Base-by-base conservation (phyloP, 352 stramenopile genomes). In the Phytophthora constricta region DNA sequence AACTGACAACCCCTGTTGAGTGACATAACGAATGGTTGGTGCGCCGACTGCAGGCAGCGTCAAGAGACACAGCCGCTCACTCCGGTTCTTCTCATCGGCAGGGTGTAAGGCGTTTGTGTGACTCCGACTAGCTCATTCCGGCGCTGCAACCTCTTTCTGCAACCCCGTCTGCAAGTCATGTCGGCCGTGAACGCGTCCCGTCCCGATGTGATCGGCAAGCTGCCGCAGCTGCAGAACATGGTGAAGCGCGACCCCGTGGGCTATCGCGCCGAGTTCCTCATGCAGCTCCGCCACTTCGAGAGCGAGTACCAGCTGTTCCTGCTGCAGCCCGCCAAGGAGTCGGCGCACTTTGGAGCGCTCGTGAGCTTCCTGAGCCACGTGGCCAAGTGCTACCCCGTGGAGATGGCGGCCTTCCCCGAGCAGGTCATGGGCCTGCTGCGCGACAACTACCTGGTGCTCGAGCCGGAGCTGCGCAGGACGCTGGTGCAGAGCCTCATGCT, bases 161-260 rank as follows among this genome's bases (percentile, higher is more conserved):
- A 33, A 17, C 7, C 16, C n/a, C 28, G n/a, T 27, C 14, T 3
- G 31, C 27, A 14, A 62, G 66, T 25, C 27, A 93, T 90, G 82
- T 65, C 78, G 58, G 73, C 76, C n/a, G 74, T 93, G 53, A 91
- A 90, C 55, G 87, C 83, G 54, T 93, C 85, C 25, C 81, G 88
- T 28, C 84, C 86, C 62, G 87, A 96, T 79, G 84, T 96, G 83
- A 90, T 95, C 70, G 86, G 82, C 72, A 96, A 97, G 82, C 80
- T 99, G 46, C 92, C 96, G 58, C 95, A 98, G 82, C 86, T 99
- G 48, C 97, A 99, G 87, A 99, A 99, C 84, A 93, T 99, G 69
- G 97, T 99, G 34, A 99, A 99, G 84, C 92, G 98, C 28, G 97
- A 99, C 76, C 97, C 97, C 9, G 65, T 86, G 42, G 95, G 89